Percentiles rank a stretch among this genome's conserved stretches.
Conservation (phyloP, 1,139 yeast species). For the Magnusiomyces ingens region DNA sequence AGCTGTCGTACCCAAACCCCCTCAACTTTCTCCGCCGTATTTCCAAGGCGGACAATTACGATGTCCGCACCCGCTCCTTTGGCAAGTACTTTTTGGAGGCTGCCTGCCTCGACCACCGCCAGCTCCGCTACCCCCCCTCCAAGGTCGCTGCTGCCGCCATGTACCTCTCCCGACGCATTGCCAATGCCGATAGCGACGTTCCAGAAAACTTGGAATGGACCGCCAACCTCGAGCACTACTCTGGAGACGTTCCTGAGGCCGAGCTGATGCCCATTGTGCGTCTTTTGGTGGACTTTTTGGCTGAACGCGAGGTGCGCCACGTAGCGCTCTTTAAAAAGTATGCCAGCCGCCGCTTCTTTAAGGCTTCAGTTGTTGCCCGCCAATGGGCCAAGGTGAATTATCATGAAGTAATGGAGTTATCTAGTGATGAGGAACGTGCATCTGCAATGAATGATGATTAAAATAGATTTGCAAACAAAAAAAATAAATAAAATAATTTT, state of each 20-base stretch:
- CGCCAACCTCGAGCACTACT: slow-evolving; percentile 77
- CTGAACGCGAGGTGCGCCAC: slow-evolving; percentile 70
- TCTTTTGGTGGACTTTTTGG: slow-evolving; percentile 69
- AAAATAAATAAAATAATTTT: too few relatives aligned
- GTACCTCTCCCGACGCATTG: slow-evolving; percentile 76
- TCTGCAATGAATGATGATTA: too few relatives aligned
- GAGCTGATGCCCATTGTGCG: slow-evolving; percentile 68
- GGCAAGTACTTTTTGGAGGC: slow-evolving; percentile 87
- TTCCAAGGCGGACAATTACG: slow-evolving; percentile 92
- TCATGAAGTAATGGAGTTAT: neutral
- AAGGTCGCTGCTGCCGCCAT: slow-evolving; percentile 87
- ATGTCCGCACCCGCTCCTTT: slow-evolving; percentile 82
- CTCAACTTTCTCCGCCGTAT: slow-evolving; percentile 89
- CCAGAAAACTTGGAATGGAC: slow-evolving; percentile 42
- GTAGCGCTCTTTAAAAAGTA: slow-evolving; percentile 93
- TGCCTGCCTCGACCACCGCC: slow-evolving; percentile 70
- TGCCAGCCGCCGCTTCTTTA: slow-evolving; percentile 85
- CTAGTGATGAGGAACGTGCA: too few relatives aligned
- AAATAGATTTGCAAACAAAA: too few relatives aligned
- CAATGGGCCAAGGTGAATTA: slow-evolving; percentile 71
- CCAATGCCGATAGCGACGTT: slow-evolving; percentile 43
- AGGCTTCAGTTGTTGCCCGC: slow-evolving; percentile 81
- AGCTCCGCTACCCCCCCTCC: slow-evolving; percentile 74
- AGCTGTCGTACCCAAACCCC: slow-evolving; percentile 86
- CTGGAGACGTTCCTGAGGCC: slow-evolving; percentile 79